Conservation (phyloP, 2,329 filamentous ascomycete species). For the Endocalyx cinctus region DNA sequence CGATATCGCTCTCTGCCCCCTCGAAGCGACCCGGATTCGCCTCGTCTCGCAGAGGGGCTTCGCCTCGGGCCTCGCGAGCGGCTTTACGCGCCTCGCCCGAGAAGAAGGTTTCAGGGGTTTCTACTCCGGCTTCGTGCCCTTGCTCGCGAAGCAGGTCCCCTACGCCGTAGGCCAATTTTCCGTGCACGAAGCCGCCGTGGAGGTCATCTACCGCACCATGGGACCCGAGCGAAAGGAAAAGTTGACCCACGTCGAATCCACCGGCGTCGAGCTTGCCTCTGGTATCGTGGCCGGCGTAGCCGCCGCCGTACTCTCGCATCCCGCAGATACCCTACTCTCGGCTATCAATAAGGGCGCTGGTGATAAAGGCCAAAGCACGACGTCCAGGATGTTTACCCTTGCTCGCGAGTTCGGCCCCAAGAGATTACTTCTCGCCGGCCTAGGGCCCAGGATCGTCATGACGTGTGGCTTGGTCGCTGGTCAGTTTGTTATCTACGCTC, state of each 20-base stretch:
- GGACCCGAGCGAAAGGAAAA: constrained; percentile 63
- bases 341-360: constrained; percentile 53
- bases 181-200: constrained; percentile 83
- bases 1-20: constrained; percentile 81
- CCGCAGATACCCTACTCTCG: constrained; percentile 64
- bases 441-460: constrained; percentile 49
- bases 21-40: constrained; percentile 76
- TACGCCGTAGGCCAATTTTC: constrained; percentile 96
- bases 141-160: constrained; percentile 84
- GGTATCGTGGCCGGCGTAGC: constrained; percentile 86
- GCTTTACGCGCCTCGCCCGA: constrained; percentile 70
- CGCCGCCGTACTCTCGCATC: constrained; percentile 83
- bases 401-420: constrained; percentile 47
- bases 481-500: constrained; percentile 52
- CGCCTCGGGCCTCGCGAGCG: constrained; percentile 64
- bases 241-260: constrained; percentile 67
- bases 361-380: constrained; percentile 41
- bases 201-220: constrained; percentile 65
- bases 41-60: constrained; percentile 79
- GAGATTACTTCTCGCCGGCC: constrained; percentile 40
- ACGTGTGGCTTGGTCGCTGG: constrained; percentile 48
- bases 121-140: constrained; percentile 86
- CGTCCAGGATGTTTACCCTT: constrained; percentile 48
- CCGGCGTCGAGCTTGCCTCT: constrained; percentile 77
- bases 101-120: constrained; percentile 77